A percentile compares a stretch with the other conserved stretches of the same genome.
Evolutionary conservation across 306 rosid species (phyloP).

Genomic region (Dryas drummondii): DNA sequence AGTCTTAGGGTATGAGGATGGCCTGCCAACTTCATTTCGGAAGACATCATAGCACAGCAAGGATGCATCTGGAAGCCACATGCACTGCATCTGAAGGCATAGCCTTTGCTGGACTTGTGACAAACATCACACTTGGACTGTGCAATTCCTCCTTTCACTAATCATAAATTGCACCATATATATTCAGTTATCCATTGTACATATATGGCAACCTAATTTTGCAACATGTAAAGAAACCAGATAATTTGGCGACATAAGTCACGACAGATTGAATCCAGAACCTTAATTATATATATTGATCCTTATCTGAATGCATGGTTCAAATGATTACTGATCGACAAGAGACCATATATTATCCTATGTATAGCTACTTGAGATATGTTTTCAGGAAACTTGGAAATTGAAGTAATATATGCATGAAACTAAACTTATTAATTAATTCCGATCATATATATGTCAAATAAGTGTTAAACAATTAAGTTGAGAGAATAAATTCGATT

Average conservation of each 20-base stretch:
- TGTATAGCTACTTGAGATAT: background rate
- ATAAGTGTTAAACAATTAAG: background rate
- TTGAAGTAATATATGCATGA: background rate
- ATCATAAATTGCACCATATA: too few relatives aligned
- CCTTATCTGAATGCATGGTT: too few relatives aligned
- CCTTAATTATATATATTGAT: too few relatives aligned
- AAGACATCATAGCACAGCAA: conserved; percentile 70
- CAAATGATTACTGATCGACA: too few relatives aligned
- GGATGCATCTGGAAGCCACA: conserved; percentile 88
- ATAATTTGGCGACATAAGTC: too few relatives aligned
- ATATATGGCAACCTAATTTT: too few relatives aligned
- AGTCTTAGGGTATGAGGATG: conserved; percentile 67
- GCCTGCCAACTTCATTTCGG: conserved; percentile 33
- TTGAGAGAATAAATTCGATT: background rate
- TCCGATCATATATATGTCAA: too few relatives aligned
- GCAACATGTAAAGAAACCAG: too few relatives aligned
- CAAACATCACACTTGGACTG: conserved; percentile 82
- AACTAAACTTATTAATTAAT: too few relatives aligned
- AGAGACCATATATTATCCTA: background rate
- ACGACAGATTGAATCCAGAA: too few relatives aligned
- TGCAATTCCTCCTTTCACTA: conserved; percentile 59
- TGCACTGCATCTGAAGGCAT: conserved; percentile 56
- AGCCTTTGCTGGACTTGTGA: conserved; percentile 64
- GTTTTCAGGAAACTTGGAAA: background rate
- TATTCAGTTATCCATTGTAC: too few relatives aligned